Evolutionary conservation across 805 yeast species (phyloP).

Genomic region (Metschnikowia anglica): DNA sequence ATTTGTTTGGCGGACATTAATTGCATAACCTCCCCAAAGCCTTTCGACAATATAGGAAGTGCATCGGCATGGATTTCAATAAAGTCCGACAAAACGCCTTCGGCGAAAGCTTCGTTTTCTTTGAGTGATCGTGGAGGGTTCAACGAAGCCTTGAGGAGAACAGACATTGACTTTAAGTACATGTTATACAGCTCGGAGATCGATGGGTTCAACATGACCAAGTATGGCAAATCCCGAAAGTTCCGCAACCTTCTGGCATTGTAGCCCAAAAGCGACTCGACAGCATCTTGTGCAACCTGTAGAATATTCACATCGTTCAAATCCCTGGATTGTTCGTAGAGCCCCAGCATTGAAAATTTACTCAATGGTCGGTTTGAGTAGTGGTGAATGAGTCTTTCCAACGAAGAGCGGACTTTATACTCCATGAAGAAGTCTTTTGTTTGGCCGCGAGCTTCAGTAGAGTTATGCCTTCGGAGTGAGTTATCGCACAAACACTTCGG

Average conservation of each 20-base stretch:
- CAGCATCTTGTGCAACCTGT: conserved; percentile 53
- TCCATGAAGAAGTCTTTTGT: conserved; percentile 44
- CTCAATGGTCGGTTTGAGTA: conserved; percentile 55
- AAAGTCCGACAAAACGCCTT: conserved; percentile 51
- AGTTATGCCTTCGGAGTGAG: neutral
- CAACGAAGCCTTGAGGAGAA: conserved; percentile 34
- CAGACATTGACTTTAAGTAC: conserved; percentile 65
- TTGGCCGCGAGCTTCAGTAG: neutral
- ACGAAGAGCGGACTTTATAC: conserved; percentile 55
- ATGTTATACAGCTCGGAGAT: conserved; percentile 73
- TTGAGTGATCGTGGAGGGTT: conserved; percentile 45
- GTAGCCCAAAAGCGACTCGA: conserved; percentile 54
- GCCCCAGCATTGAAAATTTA: conserved; percentile 49
- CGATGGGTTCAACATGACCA: conserved; percentile 83
- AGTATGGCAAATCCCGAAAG: conserved; percentile 74
- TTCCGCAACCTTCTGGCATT: conserved; percentile 72
- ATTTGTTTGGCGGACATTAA: conserved; percentile 49
- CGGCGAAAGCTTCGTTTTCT: conserved; percentile 55
- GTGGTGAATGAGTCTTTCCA: conserved; percentile 58
- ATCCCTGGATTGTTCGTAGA: conserved; percentile 42
- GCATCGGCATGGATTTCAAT: conserved; percentile 82
- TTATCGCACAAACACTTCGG: neutral
- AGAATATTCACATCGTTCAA: conserved; percentile 40
- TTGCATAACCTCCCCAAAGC: conserved; percentile 65
- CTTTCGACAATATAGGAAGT: conserved; percentile 75